phyloP scores from a whole-genome alignment of 106 monocot genomes.

The Dendrobium officinale region DNA sequence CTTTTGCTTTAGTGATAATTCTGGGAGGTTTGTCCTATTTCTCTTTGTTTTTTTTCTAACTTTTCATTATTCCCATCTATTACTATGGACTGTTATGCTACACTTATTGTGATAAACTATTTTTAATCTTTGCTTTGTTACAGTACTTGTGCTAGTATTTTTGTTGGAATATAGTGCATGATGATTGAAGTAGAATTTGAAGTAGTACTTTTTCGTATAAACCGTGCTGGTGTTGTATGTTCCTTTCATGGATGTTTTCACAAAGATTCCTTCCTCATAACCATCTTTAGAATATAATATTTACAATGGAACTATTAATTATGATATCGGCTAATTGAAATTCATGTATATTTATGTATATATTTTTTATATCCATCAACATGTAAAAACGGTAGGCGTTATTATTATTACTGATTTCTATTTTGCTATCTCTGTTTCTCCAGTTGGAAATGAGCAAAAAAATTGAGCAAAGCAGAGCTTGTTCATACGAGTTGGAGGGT shows the following conservation, averaged over 20 bases:
- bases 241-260: neutral
- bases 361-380: neutral
- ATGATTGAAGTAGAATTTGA: neutral
- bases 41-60: neutral
- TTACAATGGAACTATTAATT: neutral
- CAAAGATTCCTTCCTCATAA: neutral
- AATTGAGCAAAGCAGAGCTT: slow-evolving; percentile 23
- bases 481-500: slow-evolving; percentile 57
- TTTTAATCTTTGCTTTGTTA: neutral
- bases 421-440: slow-evolving; percentile 1
- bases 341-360: neutral
- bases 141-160: neutral
- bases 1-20: neutral
- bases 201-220: neutral
- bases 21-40: neutral
- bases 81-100: neutral
- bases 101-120: neutral
- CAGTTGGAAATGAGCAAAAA: slow-evolving; percentile 64
- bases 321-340: neutral
- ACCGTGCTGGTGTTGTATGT: neutral
- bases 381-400: neutral
- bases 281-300: neutral
- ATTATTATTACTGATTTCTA: slow-evolving; percentile 6
- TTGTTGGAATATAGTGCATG: neutral
- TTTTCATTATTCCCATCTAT: neutral